These are phyloP conservation scores for Backusella mclennaniae DNA, from an alignment of 192 early-diverging fungal genomes.

Conservation along the genomic window DNA sequence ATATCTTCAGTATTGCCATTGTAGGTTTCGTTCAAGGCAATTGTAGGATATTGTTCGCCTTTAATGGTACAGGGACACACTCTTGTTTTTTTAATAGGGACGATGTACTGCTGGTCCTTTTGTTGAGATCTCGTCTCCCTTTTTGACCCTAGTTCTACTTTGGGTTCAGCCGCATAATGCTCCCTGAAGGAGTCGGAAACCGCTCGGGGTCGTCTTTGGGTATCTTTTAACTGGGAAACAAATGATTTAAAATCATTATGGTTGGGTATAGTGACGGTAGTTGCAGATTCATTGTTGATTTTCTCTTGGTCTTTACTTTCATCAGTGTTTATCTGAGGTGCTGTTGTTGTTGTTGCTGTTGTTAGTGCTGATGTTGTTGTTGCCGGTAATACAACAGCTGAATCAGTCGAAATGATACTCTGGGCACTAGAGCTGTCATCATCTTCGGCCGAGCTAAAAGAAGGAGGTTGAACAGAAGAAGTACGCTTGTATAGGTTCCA, in stretches of 20 bases:
- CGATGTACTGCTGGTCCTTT: not conserved
- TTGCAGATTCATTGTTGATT: not conserved
- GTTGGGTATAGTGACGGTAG: not conserved
- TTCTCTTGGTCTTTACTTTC: not conserved
- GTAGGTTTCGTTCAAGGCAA: constrained; percentile 41
- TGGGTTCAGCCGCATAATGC: constrained; percentile 3
- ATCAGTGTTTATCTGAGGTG: not conserved
- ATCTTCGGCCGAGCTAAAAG: not conserved
- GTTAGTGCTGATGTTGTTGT: too few species aligned
- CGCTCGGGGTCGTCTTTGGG: constrained; percentile 7
- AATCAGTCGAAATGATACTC: not conserved
- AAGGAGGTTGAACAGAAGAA: constrained; percentile 3
- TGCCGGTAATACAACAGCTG: not conserved
- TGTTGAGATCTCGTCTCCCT: not conserved
- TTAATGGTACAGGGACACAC: constrained; percentile 46
- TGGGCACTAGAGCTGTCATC: not conserved
- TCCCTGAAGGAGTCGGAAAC: constrained; percentile 15
- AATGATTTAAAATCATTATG: not conserved
- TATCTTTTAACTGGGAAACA: constrained; percentile 8
- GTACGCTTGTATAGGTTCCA: constrained; percentile 41
- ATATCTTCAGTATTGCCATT: constrained; percentile 43
- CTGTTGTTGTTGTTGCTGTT: not conserved
- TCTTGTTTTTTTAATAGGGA: constrained; percentile 13
- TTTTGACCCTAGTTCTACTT: not conserved
- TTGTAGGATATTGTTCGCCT: constrained; percentile 43